Base-by-base conservation (phyloP, 108 stramenopile species). In the Skeletonema tropicum region DNA sequence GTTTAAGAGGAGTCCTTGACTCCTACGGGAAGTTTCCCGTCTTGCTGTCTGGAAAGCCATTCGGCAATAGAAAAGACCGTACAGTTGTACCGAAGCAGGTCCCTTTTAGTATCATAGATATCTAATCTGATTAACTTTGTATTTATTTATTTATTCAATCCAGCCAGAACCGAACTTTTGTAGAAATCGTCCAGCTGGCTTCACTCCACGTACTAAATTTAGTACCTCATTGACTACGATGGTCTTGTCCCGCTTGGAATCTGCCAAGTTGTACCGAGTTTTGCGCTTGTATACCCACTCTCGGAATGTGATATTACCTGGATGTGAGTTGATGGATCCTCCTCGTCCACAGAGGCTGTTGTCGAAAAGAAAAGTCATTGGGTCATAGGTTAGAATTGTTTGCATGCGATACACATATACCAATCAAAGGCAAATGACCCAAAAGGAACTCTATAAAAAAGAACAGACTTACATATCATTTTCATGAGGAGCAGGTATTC, bases 311-410 rank as follows among this genome's bases (percentile, higher is more conserved):
- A 71, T 64, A 69, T 95, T 95, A 14, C 94, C 94, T 25, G 62
- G 52, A 66, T 95, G 94, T 12, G 83, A 29, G 61, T 95, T 95
- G 69, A 95, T 95, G 32, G 84, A 86, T 39, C 94, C 94, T 17
- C 94, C 94, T 66, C 94, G 65, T 45, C 94, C 94, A 46, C 87
- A 88, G 0, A 94, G 82, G 25, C 76, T 77, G n/a, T n/a, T n/a
- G n/a, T n/a, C n/a, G n/a, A n/a, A n/a, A n/a, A 52, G 4, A 4
- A 9, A 52, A 52, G 52, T 52, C 52, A 52, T 52, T 52, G 52
- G 52, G 26, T 29, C 1, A 29, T 52, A 45, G 21, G 23, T n/a
- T 9, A 52, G 52, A 2, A n/a, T 25, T 8, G n/a, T n/a, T 25
- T 8, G 26, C 26, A 29, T 21, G n/a, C 14, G 19, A 32, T 21